A percentile compares a stretch with the other conserved stretches of the same genome.
These are phyloP conservation scores for Pseudogymnoascus verrucosus DNA, from an alignment of 2,329 filamentous ascomycete genomes.

Conservation along the genomic window DNA sequence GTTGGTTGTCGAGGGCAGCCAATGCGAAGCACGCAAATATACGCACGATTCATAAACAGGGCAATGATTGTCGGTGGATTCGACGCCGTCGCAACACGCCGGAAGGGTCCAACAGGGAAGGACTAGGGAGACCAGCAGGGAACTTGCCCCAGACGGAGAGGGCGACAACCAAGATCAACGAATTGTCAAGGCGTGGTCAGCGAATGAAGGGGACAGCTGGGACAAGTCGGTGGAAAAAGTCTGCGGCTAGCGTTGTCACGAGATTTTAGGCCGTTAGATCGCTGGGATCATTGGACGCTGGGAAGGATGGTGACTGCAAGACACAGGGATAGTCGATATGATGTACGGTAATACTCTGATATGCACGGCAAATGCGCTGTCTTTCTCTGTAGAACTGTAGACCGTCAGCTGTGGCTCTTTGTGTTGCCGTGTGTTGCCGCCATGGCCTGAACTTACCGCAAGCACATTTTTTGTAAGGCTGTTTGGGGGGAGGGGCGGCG, in stretches of 20 bases:
- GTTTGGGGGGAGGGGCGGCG: background rate
- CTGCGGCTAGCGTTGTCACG: conserved; percentile 3
- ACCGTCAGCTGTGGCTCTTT: background rate
- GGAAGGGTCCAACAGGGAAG: background rate
- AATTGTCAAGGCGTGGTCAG: background rate
- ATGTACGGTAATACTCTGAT: background rate
- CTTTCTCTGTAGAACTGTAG: background rate
- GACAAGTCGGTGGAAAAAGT: background rate
- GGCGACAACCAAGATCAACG: background rate
- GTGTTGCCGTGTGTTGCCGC: background rate
- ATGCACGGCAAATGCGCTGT: background rate
- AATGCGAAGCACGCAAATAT: background rate
- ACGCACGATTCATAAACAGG: conserved; percentile 1
- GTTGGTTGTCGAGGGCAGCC: background rate
- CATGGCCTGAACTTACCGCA: background rate
- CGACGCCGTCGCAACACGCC: background rate
- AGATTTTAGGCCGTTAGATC: background rate
- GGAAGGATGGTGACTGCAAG: background rate
- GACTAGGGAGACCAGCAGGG: background rate
- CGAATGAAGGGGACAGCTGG: background rate
- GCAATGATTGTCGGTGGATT: conserved; percentile 1
- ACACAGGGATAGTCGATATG: background rate
- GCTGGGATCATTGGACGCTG: background rate
- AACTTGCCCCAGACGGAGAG: conserved; percentile 2
- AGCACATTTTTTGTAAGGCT: background rate